A percentile compares a stretch with the other conserved stretches of the same genome.
phyloP scores from a whole-genome alignment of 2,329 filamentous ascomycete species.

The Aspergillus persii region DNA sequence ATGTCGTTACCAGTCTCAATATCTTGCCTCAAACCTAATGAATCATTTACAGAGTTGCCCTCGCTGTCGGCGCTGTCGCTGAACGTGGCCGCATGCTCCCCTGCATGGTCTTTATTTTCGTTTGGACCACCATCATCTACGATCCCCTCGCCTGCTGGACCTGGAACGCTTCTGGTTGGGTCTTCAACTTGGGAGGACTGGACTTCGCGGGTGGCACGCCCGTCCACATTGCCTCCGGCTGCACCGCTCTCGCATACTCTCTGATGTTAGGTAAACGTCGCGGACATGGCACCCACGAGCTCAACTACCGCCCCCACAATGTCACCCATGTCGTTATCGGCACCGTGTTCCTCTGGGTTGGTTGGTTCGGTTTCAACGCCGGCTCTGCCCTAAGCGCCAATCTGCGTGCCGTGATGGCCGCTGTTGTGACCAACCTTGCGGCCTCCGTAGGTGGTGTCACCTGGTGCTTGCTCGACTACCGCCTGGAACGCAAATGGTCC shows the following conservation, averaged over 20 bases:
- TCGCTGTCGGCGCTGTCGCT: conserved; percentile 79
- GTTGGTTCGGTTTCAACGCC: conserved; percentile 94
- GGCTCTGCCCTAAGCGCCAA: conserved; percentile 80
- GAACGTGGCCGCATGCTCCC: conserved; percentile 86
- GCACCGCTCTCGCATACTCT: conserved; percentile 82
- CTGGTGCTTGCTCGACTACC: conserved; percentile 86
- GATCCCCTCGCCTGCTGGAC: conserved; percentile 95
- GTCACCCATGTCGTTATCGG: conserved; percentile 90
- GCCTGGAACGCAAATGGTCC: conserved; percentile 86
- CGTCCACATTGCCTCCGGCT: conserved; percentile 82
- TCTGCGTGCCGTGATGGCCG: conserved; percentile 81
- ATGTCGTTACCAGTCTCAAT: conserved; percentile 37
- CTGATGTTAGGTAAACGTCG: conserved; percentile 85
- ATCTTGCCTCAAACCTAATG: not conserved
- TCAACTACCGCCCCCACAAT: conserved; percentile 91
- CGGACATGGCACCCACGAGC: conserved; percentile 80
- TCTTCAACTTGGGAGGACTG: conserved; percentile 72
- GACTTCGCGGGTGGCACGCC: conserved; percentile 90
- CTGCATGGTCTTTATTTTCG: conserved; percentile 86
- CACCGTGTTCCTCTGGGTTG: conserved; percentile 91
- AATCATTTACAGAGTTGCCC: conserved; percentile 61
- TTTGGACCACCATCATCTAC: conserved; percentile 88
- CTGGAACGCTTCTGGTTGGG: conserved; percentile 83
- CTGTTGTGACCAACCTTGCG: conserved; percentile 79
- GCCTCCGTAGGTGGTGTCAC: conserved; percentile 82